Evolutionary conservation across 78 protist genomes (phyloP).

Genomic region (Protostelium mycophagum): DNA sequence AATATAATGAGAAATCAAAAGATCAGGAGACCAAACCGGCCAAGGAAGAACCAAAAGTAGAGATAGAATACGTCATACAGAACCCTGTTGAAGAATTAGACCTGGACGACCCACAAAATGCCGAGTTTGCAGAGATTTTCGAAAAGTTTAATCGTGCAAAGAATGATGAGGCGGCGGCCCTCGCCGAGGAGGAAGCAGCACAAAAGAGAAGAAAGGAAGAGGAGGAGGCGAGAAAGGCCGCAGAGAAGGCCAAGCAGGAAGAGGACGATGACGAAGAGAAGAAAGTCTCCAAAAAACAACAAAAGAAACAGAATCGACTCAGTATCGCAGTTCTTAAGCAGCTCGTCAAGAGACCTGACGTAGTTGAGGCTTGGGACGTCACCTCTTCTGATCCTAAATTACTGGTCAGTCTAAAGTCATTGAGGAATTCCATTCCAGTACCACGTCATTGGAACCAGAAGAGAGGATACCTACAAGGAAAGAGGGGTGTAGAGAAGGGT

Average conservation of each 20-base stretch:
- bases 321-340: constrained; percentile 88
- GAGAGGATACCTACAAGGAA: constrained; percentile 91
- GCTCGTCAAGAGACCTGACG: constrained; percentile 77
- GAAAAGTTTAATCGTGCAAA: not conserved
- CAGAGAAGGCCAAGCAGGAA: constrained; percentile 3
- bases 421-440: constrained; percentile 90
- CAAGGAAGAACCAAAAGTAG: not conserved
- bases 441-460: constrained; percentile 98
- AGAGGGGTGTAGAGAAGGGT: constrained; percentile 89
- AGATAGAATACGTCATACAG: not conserved
- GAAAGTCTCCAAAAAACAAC: constrained; percentile 58
- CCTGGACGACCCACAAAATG: not conserved
- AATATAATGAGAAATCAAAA: not conserved
- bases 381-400: constrained; percentile 89
- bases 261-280: constrained; percentile 28
- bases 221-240: constrained; percentile 1
- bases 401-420: constrained; percentile 85
- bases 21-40: not conserved
- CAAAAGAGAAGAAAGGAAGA: not conserved
- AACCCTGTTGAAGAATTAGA: not conserved
- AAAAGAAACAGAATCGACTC: constrained; percentile 49
- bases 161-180: not conserved
- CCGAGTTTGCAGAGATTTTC: not conserved
- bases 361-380: constrained; percentile 82
- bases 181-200: not conserved